Base-by-base conservation (phyloP, 495 filamentous ascomycete genomes). In the Lasiosphaeris hirsuta region DNA sequence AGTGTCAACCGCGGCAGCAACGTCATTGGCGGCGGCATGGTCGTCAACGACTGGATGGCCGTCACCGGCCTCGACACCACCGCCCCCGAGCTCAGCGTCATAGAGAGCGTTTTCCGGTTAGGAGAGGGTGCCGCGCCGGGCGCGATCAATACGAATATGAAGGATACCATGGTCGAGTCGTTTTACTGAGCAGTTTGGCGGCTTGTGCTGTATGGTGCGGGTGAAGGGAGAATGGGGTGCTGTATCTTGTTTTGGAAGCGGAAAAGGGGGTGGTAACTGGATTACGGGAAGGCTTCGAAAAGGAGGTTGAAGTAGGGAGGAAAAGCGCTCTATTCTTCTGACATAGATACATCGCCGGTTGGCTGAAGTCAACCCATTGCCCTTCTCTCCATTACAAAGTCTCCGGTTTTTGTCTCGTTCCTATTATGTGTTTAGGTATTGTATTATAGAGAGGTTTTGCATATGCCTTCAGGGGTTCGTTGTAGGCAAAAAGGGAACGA, bases 11-110 rank as follows among this genome's bases (percentile, higher is more conserved):
- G 94, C 55, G 95, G 94, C 36, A 89, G 84, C 58, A 84, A 90
- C 41, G 92, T 97, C n/a, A 90, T 98, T 34, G 94, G 94, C 19
- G 94, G 94, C 10, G 94, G 94, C 19, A 96, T 97, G 90, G 94
- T 98, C 9, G 94, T 98, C 54, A 98, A 98, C 69, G 94, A 98
- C 78, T 97, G 94, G 94, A 82, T 97, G 74, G 95, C 94, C 8
- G 90, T 98, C n/a, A 95, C 92, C 3, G 90, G 94, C 9, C 75
- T 97, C 44, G 95, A 97, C 69, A 98, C 94, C 11, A 98, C 94
- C 19, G 94, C 94, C 10, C 96, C 94, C 7, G 94, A 98, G 76
- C 75, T 98, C 68, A 95, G 89, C 65, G 94, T 98, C 58, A 83
- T 98, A 38, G 94, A 98, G 81, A 90, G 85, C 63, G 92, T 98